A percentile compares a stretch with the other conserved stretches of the same genome.
Conservation (phyloP, 345 rosid species). For the Eucalyptus globulus region DNA sequence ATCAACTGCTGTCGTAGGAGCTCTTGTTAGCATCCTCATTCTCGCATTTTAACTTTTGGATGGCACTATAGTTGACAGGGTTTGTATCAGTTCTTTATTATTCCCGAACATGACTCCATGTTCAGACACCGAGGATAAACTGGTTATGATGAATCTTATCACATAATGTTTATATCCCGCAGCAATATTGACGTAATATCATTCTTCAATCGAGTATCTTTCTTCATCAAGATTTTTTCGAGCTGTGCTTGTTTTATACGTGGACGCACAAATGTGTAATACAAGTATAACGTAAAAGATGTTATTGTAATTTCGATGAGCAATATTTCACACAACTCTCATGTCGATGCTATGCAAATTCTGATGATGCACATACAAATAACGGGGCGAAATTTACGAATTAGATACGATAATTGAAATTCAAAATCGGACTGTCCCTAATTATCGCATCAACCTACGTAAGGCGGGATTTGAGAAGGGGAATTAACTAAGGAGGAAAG, state of each 20-base stretch:
- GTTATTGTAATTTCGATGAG: too few relatives aligned
- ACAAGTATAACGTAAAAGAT: too few relatives aligned
- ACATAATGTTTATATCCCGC: too few relatives aligned
- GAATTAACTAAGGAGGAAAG: neutral
- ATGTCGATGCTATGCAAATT: neutral
- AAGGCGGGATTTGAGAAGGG: neutral
- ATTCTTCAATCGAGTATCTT: neutral
- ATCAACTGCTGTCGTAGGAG: too few relatives aligned
- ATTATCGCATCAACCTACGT: neutral
- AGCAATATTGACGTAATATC: neutral
- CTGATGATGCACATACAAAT: neutral
- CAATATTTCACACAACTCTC: too few relatives aligned
- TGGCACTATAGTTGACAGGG: too few relatives aligned
- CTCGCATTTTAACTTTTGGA: neutral
- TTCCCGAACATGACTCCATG: neutral
- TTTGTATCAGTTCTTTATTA: neutral
- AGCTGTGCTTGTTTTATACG: neutral
- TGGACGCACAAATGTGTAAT: neutral
- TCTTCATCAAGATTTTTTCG: neutral
- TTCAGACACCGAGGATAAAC: neutral
- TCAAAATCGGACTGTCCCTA: neutral
- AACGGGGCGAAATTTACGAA: neutral
- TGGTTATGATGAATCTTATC: neutral
- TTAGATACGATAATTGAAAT: too few relatives aligned
- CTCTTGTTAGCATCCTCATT: neutral